These are phyloP conservation scores for Madurella fahalii DNA, from an alignment of 2,329 filamentous ascomycete species.

Conservation along the genomic window DNA sequence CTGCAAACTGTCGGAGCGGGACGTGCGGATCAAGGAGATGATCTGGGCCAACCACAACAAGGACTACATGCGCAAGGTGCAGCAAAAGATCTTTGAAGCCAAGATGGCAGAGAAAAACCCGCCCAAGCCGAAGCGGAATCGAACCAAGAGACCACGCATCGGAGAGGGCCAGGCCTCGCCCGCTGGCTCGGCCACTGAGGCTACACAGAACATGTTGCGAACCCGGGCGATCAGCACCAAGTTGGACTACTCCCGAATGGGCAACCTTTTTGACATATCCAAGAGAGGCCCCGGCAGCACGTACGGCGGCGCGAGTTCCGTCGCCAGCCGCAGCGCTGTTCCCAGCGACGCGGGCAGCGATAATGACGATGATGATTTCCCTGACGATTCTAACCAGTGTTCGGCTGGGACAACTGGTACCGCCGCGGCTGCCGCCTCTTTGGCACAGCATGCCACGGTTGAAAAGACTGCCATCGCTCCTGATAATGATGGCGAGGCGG, in stretches of 20 bases:
- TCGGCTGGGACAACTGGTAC: background rate
- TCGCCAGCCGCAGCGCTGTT: constrained; percentile 18
- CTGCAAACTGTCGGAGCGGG: constrained; percentile 69
- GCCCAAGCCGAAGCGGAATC: constrained; percentile 55
- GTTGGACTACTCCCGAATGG: constrained; percentile 67
- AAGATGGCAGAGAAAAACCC: constrained; percentile 51
- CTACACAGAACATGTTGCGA: constrained; percentile 64
- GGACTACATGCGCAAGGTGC: constrained; percentile 83
- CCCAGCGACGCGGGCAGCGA: constrained; percentile 33
- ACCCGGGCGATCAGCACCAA: constrained; percentile 67
- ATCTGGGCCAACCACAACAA: constrained; percentile 96
- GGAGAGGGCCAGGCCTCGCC: constrained; percentile 63
- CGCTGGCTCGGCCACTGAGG: constrained; percentile 65
- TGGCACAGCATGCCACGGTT: background rate
- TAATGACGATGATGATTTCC: constrained; percentile 25
- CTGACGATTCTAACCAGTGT: too few species aligned
- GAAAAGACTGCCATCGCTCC: constrained; percentile 6
- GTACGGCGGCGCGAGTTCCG: constrained; percentile 33
- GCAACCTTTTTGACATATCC: constrained; percentile 51
- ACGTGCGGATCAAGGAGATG: constrained; percentile 78
- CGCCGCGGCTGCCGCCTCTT: background rate
- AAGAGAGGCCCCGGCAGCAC: constrained; percentile 47
- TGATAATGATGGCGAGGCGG: constrained; percentile 12
- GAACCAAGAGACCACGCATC: constrained; percentile 48
- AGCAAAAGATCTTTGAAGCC: constrained; percentile 74